phyloP scores from a whole-genome alignment of 495 filamentous ascomycete genomes.

The Cryomyces minteri region DNA sequence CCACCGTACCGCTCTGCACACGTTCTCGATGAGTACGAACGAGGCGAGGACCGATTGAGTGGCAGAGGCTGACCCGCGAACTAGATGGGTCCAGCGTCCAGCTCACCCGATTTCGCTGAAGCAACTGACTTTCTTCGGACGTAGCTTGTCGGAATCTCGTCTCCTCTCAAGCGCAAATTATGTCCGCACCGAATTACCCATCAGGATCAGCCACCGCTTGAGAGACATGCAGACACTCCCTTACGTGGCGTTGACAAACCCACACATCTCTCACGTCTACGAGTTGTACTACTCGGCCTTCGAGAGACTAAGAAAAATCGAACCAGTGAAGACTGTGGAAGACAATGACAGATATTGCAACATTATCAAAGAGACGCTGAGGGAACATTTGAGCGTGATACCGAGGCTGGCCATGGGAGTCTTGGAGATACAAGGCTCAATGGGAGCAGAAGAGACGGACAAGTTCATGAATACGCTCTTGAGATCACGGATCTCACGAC shows the following conservation, averaged over 20 bases:
- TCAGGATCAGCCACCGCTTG: slow-evolving; percentile 74
- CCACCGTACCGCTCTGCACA: slow-evolving; percentile 66
- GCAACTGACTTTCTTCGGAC: slow-evolving; percentile 86
- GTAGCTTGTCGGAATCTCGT: slow-evolving; percentile 75
- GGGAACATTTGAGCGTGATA: slow-evolving; percentile 83
- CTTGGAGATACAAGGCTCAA: slow-evolving; percentile 63
- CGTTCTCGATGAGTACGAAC: slow-evolving; percentile 68
- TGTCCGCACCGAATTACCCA: slow-evolving; percentile 85
- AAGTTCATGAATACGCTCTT: slow-evolving; percentile 89
- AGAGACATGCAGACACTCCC: slow-evolving; percentile 95
- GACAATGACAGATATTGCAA: slow-evolving; percentile 87
- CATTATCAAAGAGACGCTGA: slow-evolving; percentile 56
- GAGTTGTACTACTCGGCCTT: slow-evolving; percentile 94
- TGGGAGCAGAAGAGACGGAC: slow-evolving; percentile 64
- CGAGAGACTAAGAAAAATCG: slow-evolving; percentile 66
- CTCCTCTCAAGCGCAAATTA: slow-evolving; percentile 92
- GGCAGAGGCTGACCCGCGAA: no score
- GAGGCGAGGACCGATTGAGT: no score
- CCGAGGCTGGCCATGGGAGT: slow-evolving; percentile 89
- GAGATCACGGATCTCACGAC: slow-evolving; percentile 80
- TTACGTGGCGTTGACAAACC: slow-evolving; percentile 92
- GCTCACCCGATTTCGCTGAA: slow-evolving; percentile 76
- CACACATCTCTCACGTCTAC: slow-evolving; percentile 83
- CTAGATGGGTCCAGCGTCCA: slow-evolving; percentile 71
- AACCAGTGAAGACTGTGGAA: slow-evolving; percentile 65